phyloP scores from a whole-genome alignment of 805 yeast genomes.

The Candida railenensis region DNA sequence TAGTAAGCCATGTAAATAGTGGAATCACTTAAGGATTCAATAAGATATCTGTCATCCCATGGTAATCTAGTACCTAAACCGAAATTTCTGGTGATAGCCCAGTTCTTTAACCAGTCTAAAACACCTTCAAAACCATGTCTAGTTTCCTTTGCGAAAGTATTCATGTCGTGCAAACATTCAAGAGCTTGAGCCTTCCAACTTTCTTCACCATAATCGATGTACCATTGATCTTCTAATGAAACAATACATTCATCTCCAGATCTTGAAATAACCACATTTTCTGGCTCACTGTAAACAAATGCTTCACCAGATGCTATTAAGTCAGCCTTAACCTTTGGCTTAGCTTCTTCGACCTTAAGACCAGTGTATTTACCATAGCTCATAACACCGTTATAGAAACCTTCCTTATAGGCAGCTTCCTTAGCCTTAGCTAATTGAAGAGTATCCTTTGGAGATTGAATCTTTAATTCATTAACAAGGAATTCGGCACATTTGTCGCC shows the following conservation, averaged over 20 bases:
- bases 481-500: slow-evolving; percentile 87
- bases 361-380: slow-evolving; percentile 80
- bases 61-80: slow-evolving; percentile 95
- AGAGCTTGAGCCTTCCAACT: slow-evolving; percentile 79
- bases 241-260: slow-evolving; percentile 97
- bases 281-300: slow-evolving; percentile 93
- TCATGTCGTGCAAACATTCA: slow-evolving; percentile 74
- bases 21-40: slow-evolving; percentile 94
- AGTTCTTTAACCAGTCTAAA: slow-evolving; percentile 92
- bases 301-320: slow-evolving; percentile 76
- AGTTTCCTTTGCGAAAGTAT: slow-evolving; percentile 79
- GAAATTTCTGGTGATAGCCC: slow-evolving; percentile 97
- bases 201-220: slow-evolving; percentile 94
- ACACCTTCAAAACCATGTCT: slow-evolving; percentile 91
- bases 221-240: slow-evolving; percentile 98
- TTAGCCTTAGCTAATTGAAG: slow-evolving; percentile 87
- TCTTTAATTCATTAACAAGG: slow-evolving; percentile 82
- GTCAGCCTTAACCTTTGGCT: slow-evolving; percentile 81
- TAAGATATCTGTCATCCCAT: slow-evolving; percentile 92
- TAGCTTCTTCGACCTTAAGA: slow-evolving; percentile 86
- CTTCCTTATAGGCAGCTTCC: slow-evolving; percentile 94
- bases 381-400: slow-evolving; percentile 87
- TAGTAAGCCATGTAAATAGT: slow-evolving; percentile 94
- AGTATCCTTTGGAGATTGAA: slow-evolving; percentile 91
- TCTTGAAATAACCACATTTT: slow-evolving; percentile 83